Evolutionary conservation across 2,329 filamentous ascomycete genomes (phyloP), one percentile per base, ranked within the genome.

Genomic region (Bipolaris gigantea): DNA sequence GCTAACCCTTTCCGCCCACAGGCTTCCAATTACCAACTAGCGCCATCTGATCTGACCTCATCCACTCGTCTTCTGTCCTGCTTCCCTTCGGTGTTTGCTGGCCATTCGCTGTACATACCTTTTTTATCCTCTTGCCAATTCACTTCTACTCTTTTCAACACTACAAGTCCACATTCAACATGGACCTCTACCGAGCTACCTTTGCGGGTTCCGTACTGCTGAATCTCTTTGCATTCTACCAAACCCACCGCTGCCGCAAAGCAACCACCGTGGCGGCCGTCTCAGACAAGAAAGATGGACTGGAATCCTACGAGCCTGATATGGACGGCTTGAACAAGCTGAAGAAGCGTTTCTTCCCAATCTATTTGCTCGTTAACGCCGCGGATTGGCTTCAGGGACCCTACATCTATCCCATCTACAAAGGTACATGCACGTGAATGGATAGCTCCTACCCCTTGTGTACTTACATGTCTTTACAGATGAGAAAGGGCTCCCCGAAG

Each of bases 351-450:
- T 79, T 77, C 67, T 76, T 79, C 50, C 67, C 73, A n/a, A 76
- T 77, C 7, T 80, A 79, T 47, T 63, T 73, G 9, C 65, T 80
- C 8, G 77, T 76, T 9, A 74, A 76, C 58, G 75, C 74, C 30
- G 76, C 78, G 16, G 78, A 80, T 58, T 80, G 78, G 77, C 64
- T 80, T 3, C 77, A 80, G 65, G 76, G 79, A 1, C 79, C 79
- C 5, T 79, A 81, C 48, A 78, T 81, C 36, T 82, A 82, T 60
- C 78, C 79, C 4, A 76, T 81, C 9, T 83, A 81, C 71, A 81
- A 79, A 67, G 77, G 69, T 69, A 40, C 11, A 58, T 48, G 21
- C 19, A 18, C 9, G 16, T 35, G 3, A 32, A 32, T 43, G 2
- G 21, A 15, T 30, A 30, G 21, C 6, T 27, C 19, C 13, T 1